These are phyloP conservation scores for Wickerhamomyces subpelliculosus DNA, from an alignment of 805 yeast genomes.

Conservation along the genomic window DNA sequence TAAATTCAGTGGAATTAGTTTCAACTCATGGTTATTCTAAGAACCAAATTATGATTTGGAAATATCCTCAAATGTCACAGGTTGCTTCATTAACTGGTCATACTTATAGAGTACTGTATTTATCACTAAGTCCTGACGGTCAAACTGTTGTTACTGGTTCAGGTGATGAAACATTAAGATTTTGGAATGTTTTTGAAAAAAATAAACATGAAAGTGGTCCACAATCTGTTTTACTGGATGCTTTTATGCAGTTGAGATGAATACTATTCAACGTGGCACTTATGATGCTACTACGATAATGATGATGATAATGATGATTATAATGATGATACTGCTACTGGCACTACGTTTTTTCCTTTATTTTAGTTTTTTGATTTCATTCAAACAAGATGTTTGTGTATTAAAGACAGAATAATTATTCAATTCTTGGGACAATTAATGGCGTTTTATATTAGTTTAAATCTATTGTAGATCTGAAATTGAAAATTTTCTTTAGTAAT, in stretches of 20 bases:
- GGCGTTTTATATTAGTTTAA: no score
- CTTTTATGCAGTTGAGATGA: conserved; percentile 65
- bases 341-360: no score
- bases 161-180: conserved; percentile 92
- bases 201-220: conserved; percentile 51
- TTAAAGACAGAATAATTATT: no score
- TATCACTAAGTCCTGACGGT: conserved; percentile 92
- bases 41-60: conserved; percentile 91
- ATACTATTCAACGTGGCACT: no score
- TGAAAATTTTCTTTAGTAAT: no score
- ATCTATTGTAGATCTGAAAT: no score
- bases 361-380: no score
- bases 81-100: conserved; percentile 93
- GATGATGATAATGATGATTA: no score
- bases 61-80: conserved; percentile 85
- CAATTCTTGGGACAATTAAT: no score
- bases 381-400: no score
- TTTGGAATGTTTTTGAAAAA: conserved; percentile 93
- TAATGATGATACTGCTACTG: no score
- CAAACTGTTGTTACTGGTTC: conserved; percentile 97
- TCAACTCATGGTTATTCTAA: conserved; percentile 93
- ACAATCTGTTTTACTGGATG: conserved; percentile 60
- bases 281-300: no score
- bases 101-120: conserved; percentile 82
- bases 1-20: conserved; percentile 84